phyloP scores from a whole-genome alignment of 257 asterid genomes.

The Nicotiana noctiflora region DNA sequence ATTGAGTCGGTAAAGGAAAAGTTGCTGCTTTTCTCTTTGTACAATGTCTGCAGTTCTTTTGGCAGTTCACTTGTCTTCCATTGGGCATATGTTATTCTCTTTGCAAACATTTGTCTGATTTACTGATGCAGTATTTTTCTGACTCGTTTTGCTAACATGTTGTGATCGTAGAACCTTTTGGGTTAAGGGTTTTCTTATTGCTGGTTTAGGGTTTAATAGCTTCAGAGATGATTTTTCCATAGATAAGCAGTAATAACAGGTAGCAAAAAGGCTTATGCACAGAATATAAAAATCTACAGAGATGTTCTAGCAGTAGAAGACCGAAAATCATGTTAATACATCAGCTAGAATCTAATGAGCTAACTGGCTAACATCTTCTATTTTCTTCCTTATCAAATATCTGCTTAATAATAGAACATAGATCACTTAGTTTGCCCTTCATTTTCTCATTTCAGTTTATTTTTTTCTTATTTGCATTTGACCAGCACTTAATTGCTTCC shows the following conservation, averaged over 20 bases:
- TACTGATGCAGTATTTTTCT: slow-evolving; percentile 1
- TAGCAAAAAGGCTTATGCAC: not conserved
- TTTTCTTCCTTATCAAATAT: not conserved
- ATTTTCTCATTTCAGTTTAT: slow-evolving; percentile 1
- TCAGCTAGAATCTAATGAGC: slow-evolving; percentile 4
- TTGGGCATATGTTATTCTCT: not conserved
- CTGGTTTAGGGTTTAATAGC: slow-evolving; percentile 4
- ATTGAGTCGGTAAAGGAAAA: not conserved
- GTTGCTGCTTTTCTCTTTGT: not conserved
- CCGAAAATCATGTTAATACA: not conserved
- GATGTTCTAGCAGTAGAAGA: slow-evolving; percentile 1
- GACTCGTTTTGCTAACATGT: not conserved
- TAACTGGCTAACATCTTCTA: not conserved
- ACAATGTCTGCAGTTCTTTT: not conserved
- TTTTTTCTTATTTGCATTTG: not conserved
- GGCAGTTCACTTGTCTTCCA: not conserved
- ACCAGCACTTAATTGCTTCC: not conserved
- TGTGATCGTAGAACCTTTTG: not conserved
- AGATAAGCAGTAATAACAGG: not conserved
- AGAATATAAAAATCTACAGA: not conserved
- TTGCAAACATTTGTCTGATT: not conserved
- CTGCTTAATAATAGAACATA: not conserved
- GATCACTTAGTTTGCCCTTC: not conserved
- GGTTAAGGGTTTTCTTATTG: not conserved
- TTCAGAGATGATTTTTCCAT: not conserved